A percentile compares a stretch with the other conserved stretches of the same genome.
Conservation (phyloP, 2,329 filamentous ascomycete species). For the Neophaeococcomyces aloes region DNA sequence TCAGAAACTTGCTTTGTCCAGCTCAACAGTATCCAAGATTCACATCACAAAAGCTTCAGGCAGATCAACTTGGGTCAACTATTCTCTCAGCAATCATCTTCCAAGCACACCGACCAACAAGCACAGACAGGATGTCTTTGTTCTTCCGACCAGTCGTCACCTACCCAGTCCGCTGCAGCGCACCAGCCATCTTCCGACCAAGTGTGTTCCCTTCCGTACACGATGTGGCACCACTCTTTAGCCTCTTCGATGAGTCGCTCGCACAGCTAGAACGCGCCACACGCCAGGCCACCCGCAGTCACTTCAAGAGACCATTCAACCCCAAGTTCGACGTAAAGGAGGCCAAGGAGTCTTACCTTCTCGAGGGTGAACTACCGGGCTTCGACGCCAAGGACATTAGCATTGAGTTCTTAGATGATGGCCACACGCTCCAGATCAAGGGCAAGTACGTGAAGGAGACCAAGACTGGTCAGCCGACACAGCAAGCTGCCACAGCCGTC, state of each 20-base stretch:
- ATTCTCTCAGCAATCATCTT: not conserved
- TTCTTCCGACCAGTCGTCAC: constrained; percentile 7
- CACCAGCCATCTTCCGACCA: constrained; percentile 24
- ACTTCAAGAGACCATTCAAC: constrained; percentile 26
- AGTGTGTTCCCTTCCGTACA: constrained; percentile 22
- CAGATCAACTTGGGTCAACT: not conserved
- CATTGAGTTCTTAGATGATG: constrained; percentile 38
- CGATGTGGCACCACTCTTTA: constrained; percentile 37
- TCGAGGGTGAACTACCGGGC: constrained; percentile 41
- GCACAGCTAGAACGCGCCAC: constrained; percentile 16
- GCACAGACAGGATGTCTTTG: constrained; percentile 28
- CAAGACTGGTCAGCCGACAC: constrained; percentile 13
- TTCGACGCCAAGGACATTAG: constrained; percentile 36
- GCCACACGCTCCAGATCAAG: constrained; percentile 37
- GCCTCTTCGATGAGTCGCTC: constrained; percentile 35
- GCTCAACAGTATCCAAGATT: constrained; percentile 1
- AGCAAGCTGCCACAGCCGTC: constrained; percentile 8
- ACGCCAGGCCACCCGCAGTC: constrained; percentile 10
- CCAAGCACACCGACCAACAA: constrained; percentile 6
- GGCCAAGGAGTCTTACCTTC: constrained; percentile 33
- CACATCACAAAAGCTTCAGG: not conserved
- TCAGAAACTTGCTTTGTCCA: too few species aligned
- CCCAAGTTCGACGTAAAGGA: constrained; percentile 41
- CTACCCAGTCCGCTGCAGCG: constrained; percentile 4
- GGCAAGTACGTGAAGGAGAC: constrained; percentile 30